A percentile compares a stretch with the other conserved stretches of the same genome.
Conservation (phyloP, 2,329 filamentous ascomycete species). For the Mollisia scopiformis region DNA sequence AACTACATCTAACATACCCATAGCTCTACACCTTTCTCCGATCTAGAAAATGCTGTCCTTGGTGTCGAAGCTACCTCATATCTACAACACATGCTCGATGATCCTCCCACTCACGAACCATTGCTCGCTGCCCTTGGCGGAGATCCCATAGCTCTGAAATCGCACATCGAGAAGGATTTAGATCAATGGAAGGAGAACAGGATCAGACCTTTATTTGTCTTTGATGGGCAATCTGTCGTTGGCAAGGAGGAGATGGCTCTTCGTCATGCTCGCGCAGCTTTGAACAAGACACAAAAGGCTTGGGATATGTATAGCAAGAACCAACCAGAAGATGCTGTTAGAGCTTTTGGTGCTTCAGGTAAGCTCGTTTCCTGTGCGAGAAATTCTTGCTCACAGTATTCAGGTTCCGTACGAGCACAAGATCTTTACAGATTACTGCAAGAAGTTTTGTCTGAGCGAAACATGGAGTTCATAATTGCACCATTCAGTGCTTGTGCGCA, state of each 20-base stretch:
- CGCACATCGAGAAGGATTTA: slow-evolving; percentile 77
- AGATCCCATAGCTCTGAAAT: slow-evolving; percentile 76
- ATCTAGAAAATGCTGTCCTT: slow-evolving; percentile 59
- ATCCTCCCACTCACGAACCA: slow-evolving; percentile 75
- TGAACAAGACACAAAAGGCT: slow-evolving; percentile 73
- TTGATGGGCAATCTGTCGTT: slow-evolving; percentile 82
- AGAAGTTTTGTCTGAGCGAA: slow-evolving; percentile 68
- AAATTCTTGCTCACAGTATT: slow-evolving; percentile 33
- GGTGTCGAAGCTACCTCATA: slow-evolving; percentile 92
- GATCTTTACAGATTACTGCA: slow-evolving; percentile 79
- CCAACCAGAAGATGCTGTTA: slow-evolving; percentile 78
- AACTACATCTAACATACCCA: not conserved
- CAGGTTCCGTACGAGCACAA: slow-evolving; percentile 72
- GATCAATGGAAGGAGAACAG: slow-evolving; percentile 69
- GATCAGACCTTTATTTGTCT: slow-evolving; percentile 85
- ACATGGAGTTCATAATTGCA: slow-evolving; percentile 77
- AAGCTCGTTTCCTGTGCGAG: slow-evolving; percentile 32
- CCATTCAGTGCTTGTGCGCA: slow-evolving; percentile 89
- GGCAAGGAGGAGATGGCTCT: slow-evolving; percentile 74
- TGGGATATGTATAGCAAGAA: slow-evolving; percentile 87
- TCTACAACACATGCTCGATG: slow-evolving; percentile 76
- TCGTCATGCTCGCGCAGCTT: slow-evolving; percentile 66
- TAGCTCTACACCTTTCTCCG: slow-evolving; percentile 14
- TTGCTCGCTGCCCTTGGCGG: slow-evolving; percentile 89
- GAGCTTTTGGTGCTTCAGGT: slow-evolving; percentile 86